A percentile compares a stretch with the other conserved stretches of the same genome.
These are phyloP conservation scores for Lumnitzera littorea DNA, from an alignment of 345 rosid genomes.

Conservation along the genomic window DNA sequence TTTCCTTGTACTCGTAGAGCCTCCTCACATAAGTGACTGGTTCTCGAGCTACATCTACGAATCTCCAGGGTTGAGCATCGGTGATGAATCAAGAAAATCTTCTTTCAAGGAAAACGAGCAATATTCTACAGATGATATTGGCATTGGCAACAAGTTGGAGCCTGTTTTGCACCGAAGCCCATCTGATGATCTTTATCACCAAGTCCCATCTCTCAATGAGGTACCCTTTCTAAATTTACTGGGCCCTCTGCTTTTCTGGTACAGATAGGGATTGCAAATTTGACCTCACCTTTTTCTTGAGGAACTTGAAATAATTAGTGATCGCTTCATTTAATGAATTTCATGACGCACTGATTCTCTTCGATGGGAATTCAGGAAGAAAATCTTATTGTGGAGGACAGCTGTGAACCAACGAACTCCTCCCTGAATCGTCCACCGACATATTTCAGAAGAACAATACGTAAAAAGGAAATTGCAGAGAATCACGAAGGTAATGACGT, in stretches of 20 bases:
- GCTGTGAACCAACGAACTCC: background rate
- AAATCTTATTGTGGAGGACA: background rate
- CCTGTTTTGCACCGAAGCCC: too few species aligned
- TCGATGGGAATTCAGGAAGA: background rate
- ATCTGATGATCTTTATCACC: too few species aligned
- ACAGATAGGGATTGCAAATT: too few species aligned
- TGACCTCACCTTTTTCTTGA: too few species aligned
- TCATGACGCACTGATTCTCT: too few species aligned
- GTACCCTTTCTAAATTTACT: too few species aligned
- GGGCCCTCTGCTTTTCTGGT: too few species aligned
- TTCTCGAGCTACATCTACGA: conserved; percentile 57
- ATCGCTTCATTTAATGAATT: too few species aligned
- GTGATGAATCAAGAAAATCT: conserved; percentile 24
- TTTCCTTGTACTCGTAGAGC: conserved; percentile 25
- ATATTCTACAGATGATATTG: conserved; percentile 11
- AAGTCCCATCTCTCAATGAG: too few species aligned
- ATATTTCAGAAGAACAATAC: conserved; percentile 9
- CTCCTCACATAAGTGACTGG: conserved; percentile 55
- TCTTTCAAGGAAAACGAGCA: conserved; percentile 20
- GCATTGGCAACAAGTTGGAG: conserved; percentile 1
- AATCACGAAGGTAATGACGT: conserved; percentile 3
- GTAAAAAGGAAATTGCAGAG: background rate
- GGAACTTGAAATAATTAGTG: too few species aligned
- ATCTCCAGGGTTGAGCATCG: conserved; percentile 39
- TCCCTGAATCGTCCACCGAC: conserved; percentile 4